Conservation (phyloP, 768 basidiomycete species). For the Ephemerocybe angulata region DNA sequence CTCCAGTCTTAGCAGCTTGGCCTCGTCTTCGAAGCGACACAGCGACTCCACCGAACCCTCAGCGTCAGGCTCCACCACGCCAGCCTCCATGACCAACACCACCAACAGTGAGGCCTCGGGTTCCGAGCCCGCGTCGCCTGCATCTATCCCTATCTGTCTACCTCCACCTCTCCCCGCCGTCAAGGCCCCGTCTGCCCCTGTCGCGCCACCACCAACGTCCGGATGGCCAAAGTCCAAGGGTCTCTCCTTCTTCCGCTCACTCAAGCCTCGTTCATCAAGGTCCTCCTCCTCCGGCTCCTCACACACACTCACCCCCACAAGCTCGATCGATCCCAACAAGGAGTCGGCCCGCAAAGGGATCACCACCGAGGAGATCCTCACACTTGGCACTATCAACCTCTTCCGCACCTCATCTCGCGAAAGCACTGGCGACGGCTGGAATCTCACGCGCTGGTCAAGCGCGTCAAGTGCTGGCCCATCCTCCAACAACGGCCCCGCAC, state of each 20-base stretch:
- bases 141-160: slow-evolving; percentile 4
- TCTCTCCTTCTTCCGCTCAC: slow-evolving; percentile 23
- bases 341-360: slow-evolving; percentile 23
- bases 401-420: slow-evolving; percentile 35
- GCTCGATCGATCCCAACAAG: slow-evolving; percentile 28
- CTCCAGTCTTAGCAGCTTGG: slow-evolving; percentile 19
- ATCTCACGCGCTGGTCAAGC: slow-evolving; percentile 29
- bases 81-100: slow-evolving; percentile 16
- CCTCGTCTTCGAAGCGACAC: slow-evolving; percentile 23
- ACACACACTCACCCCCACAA: slow-evolving; percentile 36
- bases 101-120: slow-evolving; percentile 18
- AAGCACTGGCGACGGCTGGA: slow-evolving; percentile 22
- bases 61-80: slow-evolving; percentile 16
- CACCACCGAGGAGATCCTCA: slow-evolving; percentile 33
- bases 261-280: slow-evolving; percentile 22
- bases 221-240: slow-evolving; percentile 26
- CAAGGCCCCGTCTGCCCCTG: slow-evolving; percentile 15
- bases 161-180: slow-evolving; percentile 5
- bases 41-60: slow-evolving; percentile 23
- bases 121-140: slow-evolving; percentile 9
- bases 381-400: slow-evolving; percentile 36
- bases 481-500: slow-evolving; percentile 13
- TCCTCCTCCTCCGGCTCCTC: slow-evolving; percentile 28
- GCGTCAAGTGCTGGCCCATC: slow-evolving; percentile 22
- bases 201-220: slow-evolving; percentile 17